These are phyloP conservation scores for Ottelia alismoides DNA, from an alignment of 106 monocot species.

Conservation along the genomic window DNA sequence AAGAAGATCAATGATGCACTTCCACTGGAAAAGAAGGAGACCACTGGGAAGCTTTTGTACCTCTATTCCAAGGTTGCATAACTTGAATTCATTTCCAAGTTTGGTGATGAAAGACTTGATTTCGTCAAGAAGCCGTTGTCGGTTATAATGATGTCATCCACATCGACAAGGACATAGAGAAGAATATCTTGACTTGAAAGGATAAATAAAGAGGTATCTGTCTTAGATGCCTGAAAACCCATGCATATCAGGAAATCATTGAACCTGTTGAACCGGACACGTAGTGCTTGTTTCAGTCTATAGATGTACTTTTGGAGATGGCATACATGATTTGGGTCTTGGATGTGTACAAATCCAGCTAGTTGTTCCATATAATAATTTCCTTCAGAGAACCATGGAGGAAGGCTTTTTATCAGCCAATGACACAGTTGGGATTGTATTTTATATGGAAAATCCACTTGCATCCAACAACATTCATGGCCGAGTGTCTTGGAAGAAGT, in stretches of 20 bases:
- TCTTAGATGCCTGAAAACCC: not conserved
- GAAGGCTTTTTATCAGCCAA: not conserved
- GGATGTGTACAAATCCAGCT: not conserved
- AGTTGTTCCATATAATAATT: conserved; percentile 1
- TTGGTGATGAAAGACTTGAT: not conserved
- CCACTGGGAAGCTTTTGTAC: not conserved
- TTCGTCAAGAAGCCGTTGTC: not conserved
- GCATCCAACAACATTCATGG: not conserved
- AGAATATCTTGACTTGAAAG: too few species aligned
- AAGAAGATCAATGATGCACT: not conserved
- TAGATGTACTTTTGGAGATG: not conserved
- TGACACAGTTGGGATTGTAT: not conserved
- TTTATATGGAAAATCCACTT: not conserved
- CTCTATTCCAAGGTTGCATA: not conserved
- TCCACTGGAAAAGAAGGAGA: not conserved
- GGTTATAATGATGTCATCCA: not conserved
- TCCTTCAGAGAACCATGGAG: not conserved
- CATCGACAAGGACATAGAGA: not conserved
- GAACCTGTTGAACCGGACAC: not conserved
- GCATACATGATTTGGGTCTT: not conserved
- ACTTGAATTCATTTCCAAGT: not conserved
- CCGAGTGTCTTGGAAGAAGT: not conserved
- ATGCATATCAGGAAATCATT: not conserved
- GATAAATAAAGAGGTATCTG: not conserved
- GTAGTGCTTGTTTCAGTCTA: not conserved